These are phyloP conservation scores for Leccinum arenicola DNA, from an alignment of 768 basidiomycete species.

Conservation along the genomic window DNA sequence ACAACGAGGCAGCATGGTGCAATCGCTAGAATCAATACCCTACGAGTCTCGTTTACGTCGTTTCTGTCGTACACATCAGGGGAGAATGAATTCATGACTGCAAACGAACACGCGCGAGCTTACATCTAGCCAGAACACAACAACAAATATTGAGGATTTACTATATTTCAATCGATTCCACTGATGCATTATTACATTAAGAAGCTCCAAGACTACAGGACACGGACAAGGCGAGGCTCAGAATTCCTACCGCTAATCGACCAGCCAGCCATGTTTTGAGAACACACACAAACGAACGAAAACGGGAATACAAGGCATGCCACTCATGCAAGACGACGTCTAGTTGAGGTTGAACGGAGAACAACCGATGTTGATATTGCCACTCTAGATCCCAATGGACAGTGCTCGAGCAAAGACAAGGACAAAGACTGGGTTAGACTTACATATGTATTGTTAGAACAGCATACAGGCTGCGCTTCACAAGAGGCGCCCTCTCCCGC, in stretches of 20 bases:
- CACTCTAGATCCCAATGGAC: constrained; percentile 6
- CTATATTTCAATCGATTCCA: background rate
- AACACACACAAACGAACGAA: constrained; percentile 1
- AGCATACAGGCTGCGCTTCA: constrained; percentile 28
- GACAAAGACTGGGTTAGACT: constrained; percentile 1
- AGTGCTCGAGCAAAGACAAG: background rate
- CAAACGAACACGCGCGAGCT: background rate
- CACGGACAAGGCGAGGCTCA: background rate
- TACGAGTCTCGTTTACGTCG: background rate
- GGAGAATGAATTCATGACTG: background rate
- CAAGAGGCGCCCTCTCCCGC: constrained; percentile 19
- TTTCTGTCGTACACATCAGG: background rate
- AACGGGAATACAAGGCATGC: background rate
- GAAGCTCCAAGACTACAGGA: background rate
- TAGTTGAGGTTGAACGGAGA: constrained; percentile 25
- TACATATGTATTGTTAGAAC: constrained; percentile 18
- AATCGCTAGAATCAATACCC: background rate
- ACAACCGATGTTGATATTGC: constrained; percentile 23
- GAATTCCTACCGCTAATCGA: background rate
- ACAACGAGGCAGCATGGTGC: background rate
- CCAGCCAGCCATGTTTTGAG: constrained; percentile 3
- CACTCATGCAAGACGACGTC: constrained; percentile 2
- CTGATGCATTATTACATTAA: background rate
- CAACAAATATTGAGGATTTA: background rate
- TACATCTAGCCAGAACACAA: background rate